Evolutionary conservation across 768 basidiomycete species (phyloP), one percentile per base, ranked within the genome.

Genomic region (Lactifluus hygrophoroides): DNA sequence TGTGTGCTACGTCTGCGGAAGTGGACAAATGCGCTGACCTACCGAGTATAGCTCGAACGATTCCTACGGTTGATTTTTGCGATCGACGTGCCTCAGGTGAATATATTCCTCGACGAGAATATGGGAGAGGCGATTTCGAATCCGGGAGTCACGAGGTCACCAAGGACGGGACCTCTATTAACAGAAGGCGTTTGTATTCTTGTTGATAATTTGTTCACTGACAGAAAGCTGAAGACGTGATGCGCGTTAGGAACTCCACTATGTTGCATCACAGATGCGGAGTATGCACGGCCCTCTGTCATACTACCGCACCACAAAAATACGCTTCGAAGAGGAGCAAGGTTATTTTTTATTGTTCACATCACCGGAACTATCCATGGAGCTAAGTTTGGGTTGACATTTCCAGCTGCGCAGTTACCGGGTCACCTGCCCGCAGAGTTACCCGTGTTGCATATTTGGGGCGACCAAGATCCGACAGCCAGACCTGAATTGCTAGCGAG

Each of bases 271-370:
- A 5, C 70, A 77, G 56, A 75, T 81, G 19, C 62, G 70, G 25
- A 73, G 76, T 23, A 82, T 91, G 81, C 74, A 75, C 19, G 87
- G 86, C 2, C 86, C 88, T 3, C 69, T 89, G n/a, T 86, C 85
- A 57, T 91, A 88, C 67, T 90, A 90, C 62, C 80, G 87, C 32
- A 88, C 85, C 2, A 68, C 73, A 13, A 75, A 76, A 58, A 58
- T 74, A 58, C 79, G 86, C n/a, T 80, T 78, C 66, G 80, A 88
- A 17, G 89, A 91, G 69, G 86, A 90, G 65, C 64, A 63, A 65
- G 72, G 77, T 72, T 19, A n/a, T 56, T 47, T 14, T 19, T 9
- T 17, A 4, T 21, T 32, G 32, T 32, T 32, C 32, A 32, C 32
- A n/a, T 17, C 30, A 49, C 17, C 11, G 14, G 21, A 14, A 25